Evolutionary conservation across 192 early-diverging fungal species (phyloP).

Genomic region (Backusella liffmaniae): DNA sequence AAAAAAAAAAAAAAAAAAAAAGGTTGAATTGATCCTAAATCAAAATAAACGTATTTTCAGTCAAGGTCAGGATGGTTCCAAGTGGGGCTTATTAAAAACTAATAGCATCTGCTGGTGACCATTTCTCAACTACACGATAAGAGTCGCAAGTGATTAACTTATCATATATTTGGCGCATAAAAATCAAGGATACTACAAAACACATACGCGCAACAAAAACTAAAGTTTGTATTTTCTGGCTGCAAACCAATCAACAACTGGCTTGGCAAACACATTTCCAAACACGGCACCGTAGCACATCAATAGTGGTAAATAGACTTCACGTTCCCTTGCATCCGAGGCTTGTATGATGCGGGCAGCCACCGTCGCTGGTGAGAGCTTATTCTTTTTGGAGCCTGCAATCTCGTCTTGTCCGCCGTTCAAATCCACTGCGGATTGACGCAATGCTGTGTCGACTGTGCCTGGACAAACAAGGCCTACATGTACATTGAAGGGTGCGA

Average conservation of each 20-base stretch:
- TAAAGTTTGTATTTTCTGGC: conserved; percentile 67
- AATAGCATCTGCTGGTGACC: no score
- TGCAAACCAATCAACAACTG: conserved; percentile 64
- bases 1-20: no score
- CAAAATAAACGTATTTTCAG: no score
- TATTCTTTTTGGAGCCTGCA: conserved; percentile 55
- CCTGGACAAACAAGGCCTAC: conserved; percentile 72
- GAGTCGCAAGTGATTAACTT: no score
- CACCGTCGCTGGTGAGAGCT: conserved; percentile 56
- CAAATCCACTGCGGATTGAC: conserved; percentile 63
- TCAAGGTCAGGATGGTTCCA: no score
- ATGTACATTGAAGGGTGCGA: conserved; percentile 55
- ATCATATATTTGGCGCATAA: no score
- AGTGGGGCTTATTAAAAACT: no score
- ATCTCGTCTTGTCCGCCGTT: conserved; percentile 8
- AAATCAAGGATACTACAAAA: no score
- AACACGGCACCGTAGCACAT: conserved; percentile 49
- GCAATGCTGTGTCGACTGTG: conserved; percentile 72
- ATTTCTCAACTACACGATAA: no score
- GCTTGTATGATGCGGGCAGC: conserved; percentile 65
- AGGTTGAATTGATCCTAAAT: no score
- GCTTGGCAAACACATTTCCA: conserved; percentile 54
- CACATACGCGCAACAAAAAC: background rate
- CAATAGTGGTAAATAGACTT: conserved; percentile 64
- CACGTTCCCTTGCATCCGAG: conserved; percentile 47